Evolutionary conservation across 805 yeast genomes (phyloP).

Genomic region (Monosporozyma aquatica): DNA sequence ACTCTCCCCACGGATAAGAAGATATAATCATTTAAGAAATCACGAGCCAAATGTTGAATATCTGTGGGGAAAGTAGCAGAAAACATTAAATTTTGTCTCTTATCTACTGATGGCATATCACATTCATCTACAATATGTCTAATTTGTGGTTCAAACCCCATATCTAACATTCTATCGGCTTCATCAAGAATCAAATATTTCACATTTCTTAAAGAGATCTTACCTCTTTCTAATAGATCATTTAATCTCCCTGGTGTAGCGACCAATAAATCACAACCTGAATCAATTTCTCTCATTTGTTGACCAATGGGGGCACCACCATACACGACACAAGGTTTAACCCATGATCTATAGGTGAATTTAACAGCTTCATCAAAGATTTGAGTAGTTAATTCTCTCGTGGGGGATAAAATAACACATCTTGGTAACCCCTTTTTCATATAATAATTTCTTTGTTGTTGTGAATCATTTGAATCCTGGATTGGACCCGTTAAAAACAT

Average conservation of each 20-base stretch:
- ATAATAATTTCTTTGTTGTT: constrained; percentile 32
- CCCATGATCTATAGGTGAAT: constrained; percentile 97
- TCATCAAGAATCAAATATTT: constrained; percentile 91
- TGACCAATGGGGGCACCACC: constrained; percentile 92
- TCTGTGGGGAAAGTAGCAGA: constrained; percentile 98
- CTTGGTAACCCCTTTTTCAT: constrained; percentile 84
- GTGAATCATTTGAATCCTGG: constrained; percentile 42
- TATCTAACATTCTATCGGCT: constrained; percentile 99
- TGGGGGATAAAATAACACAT: constrained; percentile 89
- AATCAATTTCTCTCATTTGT: constrained; percentile 78
- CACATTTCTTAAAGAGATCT: constrained; percentile 77
- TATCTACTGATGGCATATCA: constrained; percentile 85
- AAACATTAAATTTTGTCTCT: constrained; percentile 95
- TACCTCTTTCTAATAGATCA: constrained; percentile 89
- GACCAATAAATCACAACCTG: constrained; percentile 90
- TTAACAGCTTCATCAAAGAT: constrained; percentile 91
- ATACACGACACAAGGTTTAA: constrained; percentile 86
- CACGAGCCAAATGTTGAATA: constrained; percentile 91
- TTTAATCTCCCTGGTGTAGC: constrained; percentile 98
- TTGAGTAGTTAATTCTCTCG: constrained; percentile 96
- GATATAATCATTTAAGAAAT: constrained; percentile 88
- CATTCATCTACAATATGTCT: constrained; percentile 94
- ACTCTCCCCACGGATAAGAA: constrained; percentile 96
- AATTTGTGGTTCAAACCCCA: constrained; percentile 99
- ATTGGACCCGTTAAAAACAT: constrained; percentile 82